Base-by-base conservation (phyloP, 1,284 basidiomycete genomes). In the Papiliotrema laurentii region DNA sequence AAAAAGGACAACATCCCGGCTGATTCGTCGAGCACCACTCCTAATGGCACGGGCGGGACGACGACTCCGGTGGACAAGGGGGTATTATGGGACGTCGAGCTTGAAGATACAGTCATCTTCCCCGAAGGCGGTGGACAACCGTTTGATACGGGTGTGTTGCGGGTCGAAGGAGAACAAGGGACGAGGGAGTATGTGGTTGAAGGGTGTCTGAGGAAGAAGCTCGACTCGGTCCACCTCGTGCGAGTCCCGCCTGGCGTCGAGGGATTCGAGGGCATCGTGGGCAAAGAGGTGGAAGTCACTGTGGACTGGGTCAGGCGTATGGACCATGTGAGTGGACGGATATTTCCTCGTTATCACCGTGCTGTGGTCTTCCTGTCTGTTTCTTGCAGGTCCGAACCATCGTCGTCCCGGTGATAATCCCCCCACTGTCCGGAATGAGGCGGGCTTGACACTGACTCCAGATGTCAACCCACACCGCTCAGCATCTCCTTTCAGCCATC, bases 41-140 rank as follows among this genome's bases (percentile, higher is more conserved):
- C 50, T 3, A 25, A 34, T 3, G 41, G 43, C 13, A 47, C 24
- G 5, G 40, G 34, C 3, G 49, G 45, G 9, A 16, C 24, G 38
- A 28, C 24, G n/a, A 21, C 4, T 30, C 30, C 27, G 4, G 47
- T 41, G 25, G 47, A 38, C 4, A 47, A 56, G 13, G 64, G 64
- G 2, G 58, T 56, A 45, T 45, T 75, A 21, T 75, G 67, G 66
- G 70, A 75, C 56, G 75, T 92, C 4, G 78, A 86, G 55, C 73
- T 88, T 34, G 82, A 85, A 52, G 89, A 92, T 68, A 90, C 87
- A 1, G 78, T 89, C n/a, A 79, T 90, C 38, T 92, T 92, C 63
- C 89, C 89, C 0, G 89, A 92, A 73, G 87, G 88, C 13, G 89
- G 89, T 14, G 88, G 87, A 2, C 89, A 93, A 61, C 86, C 87